Conservation (phyloP, 805 yeast species). For the Kodamaea neixiangensis region DNA sequence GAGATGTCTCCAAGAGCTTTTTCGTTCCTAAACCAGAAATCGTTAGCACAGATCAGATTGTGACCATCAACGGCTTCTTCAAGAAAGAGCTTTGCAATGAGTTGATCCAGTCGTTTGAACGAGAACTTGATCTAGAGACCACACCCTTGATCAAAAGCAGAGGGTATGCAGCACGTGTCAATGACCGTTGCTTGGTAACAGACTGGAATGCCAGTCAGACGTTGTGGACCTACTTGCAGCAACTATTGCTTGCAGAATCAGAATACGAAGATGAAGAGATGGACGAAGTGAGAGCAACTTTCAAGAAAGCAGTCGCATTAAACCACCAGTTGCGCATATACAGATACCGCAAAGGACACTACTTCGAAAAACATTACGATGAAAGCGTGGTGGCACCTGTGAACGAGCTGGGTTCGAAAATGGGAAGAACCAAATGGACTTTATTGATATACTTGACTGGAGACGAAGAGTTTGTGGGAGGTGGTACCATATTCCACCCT, state of each 20-base stretch:
- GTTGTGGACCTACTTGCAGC: slow-evolving; percentile 46
- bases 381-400: slow-evolving; percentile 47
- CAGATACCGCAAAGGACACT: slow-evolving; percentile 57
- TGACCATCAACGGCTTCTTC: slow-evolving; percentile 43
- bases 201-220: slow-evolving; percentile 39
- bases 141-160: slow-evolving; percentile 51
- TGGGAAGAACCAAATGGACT: slow-evolving; percentile 59
- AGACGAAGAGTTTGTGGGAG: slow-evolving; percentile 56
- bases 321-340: slow-evolving; percentile 59
- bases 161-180: slow-evolving; percentile 57
- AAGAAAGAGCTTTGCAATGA: slow-evolving; percentile 39
- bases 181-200: slow-evolving; percentile 48
- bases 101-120: slow-evolving; percentile 34
- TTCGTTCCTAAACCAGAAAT: slow-evolving; percentile 24
- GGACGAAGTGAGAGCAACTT: slow-evolving; percentile 24
- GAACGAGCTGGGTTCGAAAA: slow-evolving; percentile 21
- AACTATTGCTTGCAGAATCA: slow-evolving; percentile 29
- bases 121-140: slow-evolving; percentile 38
- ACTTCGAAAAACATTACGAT: slow-evolving; percentile 62
- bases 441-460: slow-evolving; percentile 58
- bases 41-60: slow-evolving; percentile 38
- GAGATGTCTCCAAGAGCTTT: slow-evolving; percentile 13
- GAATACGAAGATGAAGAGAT: slow-evolving; percentile 30
- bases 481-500: slow-evolving; percentile 57
- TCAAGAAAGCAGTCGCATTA: slow-evolving; percentile 46